Evolutionary conservation across 352 stramenopile genomes (phyloP).

Genomic region (Pythium angustatum): DNA sequence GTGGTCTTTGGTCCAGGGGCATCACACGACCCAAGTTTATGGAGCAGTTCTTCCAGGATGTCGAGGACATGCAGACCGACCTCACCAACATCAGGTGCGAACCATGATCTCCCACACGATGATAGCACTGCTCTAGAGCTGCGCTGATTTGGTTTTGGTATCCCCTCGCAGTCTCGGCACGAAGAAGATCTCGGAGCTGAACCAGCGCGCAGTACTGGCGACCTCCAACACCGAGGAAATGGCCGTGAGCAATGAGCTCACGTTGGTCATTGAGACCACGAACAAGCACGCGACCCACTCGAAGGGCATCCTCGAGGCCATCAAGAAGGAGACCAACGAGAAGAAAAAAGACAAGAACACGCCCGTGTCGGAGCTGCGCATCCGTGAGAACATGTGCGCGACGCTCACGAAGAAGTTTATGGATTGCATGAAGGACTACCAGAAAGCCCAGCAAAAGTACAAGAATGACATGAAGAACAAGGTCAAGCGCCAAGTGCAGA

Average conservation of each 20-base stretch:
- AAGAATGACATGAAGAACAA: conserved; percentile 98
- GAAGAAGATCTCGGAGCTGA: conserved; percentile 91
- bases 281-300: conserved; percentile 85
- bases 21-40: conserved; percentile 88
- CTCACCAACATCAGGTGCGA: conserved; percentile 88
- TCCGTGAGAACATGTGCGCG: conserved; percentile 97
- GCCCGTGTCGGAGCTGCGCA: conserved; percentile 72
- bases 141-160: no score
- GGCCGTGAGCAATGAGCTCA: conserved; percentile 91
- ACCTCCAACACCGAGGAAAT: conserved; percentile 92
- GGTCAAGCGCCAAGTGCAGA: conserved; percentile 96
- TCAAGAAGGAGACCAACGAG: conserved; percentile 96
- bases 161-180: conserved; percentile 71
- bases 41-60: conserved; percentile 95
- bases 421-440: conserved; percentile 98
- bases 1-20: conserved; percentile 29
- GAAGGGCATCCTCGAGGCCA: conserved; percentile 60
- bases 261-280: conserved; percentile 88
- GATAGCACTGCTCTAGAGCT: no score
- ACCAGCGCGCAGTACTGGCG: conserved; percentile 92
- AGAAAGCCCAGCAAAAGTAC: conserved; percentile 97
- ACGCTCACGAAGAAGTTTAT: conserved; percentile 98
- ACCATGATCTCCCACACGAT: no score
- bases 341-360: conserved; percentile 91
- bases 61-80: conserved; percentile 94